phyloP scores from a whole-genome alignment of 2,329 filamentous ascomycete species.

The Colletotrichum somersetense region DNA sequence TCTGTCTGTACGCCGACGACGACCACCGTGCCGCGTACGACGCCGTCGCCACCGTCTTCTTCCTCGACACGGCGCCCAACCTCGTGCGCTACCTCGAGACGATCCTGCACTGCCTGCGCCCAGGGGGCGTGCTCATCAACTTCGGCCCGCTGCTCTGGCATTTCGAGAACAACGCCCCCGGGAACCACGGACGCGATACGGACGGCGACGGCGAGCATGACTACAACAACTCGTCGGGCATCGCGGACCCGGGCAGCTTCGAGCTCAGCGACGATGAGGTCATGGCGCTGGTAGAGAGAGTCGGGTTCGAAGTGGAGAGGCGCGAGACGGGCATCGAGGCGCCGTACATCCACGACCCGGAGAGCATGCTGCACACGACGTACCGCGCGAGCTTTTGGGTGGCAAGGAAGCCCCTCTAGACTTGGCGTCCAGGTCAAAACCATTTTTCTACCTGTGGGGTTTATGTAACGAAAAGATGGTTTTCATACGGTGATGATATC shows the following conservation, averaged over 20 bases:
- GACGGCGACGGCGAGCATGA: constrained; percentile 65
- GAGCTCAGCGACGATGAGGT: constrained; percentile 94
- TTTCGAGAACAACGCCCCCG: constrained; percentile 81
- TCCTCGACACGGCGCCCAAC: constrained; percentile 97
- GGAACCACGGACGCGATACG: constrained; percentile 66
- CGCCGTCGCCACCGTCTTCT: constrained; percentile 91
- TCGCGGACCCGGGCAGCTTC: constrained; percentile 89
- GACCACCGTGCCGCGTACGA: constrained; percentile 76
- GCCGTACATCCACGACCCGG: constrained; percentile 87
- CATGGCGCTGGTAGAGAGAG: constrained; percentile 75
- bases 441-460: neutral
- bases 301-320: constrained; percentile 82
- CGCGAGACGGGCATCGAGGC: constrained; percentile 71
- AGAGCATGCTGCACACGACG: constrained; percentile 87
- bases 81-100: constrained; percentile 90
- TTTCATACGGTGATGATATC: neutral
- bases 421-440: neutral
- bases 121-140: constrained; percentile 88
- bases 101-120: constrained; percentile 80
- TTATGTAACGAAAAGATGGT: neutral
- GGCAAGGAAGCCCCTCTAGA: constrained; percentile 73
- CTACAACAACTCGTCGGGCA: constrained; percentile 69
- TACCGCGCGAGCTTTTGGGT: constrained; percentile 90
- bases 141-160: constrained; percentile 95
- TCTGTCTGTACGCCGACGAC: constrained; percentile 81